These are phyloP conservation scores for Cardamine resedifolia DNA, from an alignment of 345 rosid genomes.

Conservation along the genomic window DNA sequence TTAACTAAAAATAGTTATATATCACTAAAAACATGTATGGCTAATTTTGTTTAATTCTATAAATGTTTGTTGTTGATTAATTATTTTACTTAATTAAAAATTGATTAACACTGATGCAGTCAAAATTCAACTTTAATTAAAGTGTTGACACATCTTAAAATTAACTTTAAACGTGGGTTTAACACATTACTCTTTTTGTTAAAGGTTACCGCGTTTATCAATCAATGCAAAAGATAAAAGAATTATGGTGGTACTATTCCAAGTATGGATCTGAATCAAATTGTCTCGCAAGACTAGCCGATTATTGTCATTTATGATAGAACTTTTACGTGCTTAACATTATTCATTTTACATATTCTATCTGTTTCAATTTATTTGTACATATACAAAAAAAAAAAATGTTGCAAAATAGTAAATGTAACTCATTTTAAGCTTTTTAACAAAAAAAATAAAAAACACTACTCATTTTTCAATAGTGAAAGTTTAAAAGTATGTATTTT, in stretches of 20 bases:
- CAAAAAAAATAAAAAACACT: no score
- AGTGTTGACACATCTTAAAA: constrained; percentile 8
- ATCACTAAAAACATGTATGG: no score
- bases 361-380: no score
- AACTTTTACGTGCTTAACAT: neutral
- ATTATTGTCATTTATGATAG: neutral
- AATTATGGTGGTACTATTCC: neutral
- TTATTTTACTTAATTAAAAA: neutral
- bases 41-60: neutral
- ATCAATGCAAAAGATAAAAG: neutral
- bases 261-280: neutral
- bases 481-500: neutral
- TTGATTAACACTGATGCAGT: neutral
- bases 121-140: neutral
- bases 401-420: no score
- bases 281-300: neutral
- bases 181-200: neutral
- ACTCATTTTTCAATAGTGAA: neutral
- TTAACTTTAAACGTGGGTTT: neutral
- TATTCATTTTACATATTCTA: no score
- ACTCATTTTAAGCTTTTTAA: no score
- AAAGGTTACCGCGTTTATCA: neutral
- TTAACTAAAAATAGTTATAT: neutral
- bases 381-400: no score
- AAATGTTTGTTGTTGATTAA: neutral